phyloP scores from a whole-genome alignment of 2,329 filamentous ascomycete species.

The Polychaeton citri region DNA sequence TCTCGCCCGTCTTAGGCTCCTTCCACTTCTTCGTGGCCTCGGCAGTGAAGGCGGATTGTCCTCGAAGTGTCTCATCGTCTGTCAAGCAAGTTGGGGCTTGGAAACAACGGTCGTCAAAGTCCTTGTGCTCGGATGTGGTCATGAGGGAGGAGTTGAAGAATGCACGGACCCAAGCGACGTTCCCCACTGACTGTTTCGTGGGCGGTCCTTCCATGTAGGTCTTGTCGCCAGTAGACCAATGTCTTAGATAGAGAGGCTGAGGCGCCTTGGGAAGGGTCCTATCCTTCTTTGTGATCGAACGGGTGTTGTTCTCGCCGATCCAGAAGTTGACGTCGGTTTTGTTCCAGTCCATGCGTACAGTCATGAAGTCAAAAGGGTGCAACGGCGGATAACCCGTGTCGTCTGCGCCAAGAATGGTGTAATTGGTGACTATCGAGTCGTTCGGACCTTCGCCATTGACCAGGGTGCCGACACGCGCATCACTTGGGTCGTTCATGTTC shows the following conservation, averaged over 20 bases:
- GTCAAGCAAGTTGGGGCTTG: conserved; percentile 1
- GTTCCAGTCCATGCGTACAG: conserved; percentile 34
- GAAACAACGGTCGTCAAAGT: conserved; percentile 5
- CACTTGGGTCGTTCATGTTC: conserved; percentile 25
- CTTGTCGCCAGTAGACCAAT: conserved; percentile 34
- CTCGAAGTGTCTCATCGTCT: conserved; percentile 6
- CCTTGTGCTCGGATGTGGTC: conserved; percentile 11
- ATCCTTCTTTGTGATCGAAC: conserved; percentile 19
- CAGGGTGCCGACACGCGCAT: conserved; percentile 27
- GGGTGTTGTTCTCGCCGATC: conserved; percentile 24
- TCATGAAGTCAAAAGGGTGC: conserved; percentile 19
- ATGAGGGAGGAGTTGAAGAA: conserved; percentile 35
- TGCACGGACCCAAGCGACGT: conserved; percentile 28
- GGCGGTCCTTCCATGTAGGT: conserved; percentile 32
- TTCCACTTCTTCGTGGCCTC: conserved; percentile 9
- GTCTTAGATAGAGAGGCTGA: conserved; percentile 27
- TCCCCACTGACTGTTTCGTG: conserved; percentile 20
- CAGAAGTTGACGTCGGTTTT: conserved; percentile 27
- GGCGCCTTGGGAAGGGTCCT: conserved; percentile 26
- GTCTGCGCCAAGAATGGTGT: conserved; percentile 15
- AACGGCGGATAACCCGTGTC: conserved; percentile 2
- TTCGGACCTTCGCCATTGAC: conserved; percentile 28
- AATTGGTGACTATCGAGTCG: conserved; percentile 23
- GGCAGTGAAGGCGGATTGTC: conserved; percentile 9
- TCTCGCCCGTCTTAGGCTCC: conserved; percentile 3